A percentile compares a stretch with the other conserved stretches of the same genome.
Conservation (phyloP, 2,329 filamentous ascomycete species). For the Periconia macrospinosa region DNA sequence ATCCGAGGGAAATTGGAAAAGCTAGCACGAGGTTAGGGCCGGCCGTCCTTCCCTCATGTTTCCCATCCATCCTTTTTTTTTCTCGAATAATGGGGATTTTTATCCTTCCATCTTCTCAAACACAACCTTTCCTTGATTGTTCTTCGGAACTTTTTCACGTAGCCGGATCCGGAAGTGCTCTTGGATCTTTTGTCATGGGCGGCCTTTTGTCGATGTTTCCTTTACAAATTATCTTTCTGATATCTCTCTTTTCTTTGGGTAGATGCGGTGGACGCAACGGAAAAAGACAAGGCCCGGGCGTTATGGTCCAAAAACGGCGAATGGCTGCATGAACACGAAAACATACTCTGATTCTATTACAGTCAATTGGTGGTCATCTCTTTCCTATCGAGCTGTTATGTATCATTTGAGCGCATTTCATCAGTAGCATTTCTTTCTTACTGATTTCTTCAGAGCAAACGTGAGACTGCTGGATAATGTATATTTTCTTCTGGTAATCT, state of each 20-base stretch:
- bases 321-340: no score
- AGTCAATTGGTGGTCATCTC: no score
- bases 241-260: background rate
- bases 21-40: constrained; percentile 37
- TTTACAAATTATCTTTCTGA: background rate
- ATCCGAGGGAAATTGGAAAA: constrained; percentile 57
- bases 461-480: no score
- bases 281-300: no score
- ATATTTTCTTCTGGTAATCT: no score
- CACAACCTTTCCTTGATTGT: constrained; percentile 17
- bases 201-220: background rate
- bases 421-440: no score
- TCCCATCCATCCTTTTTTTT: background rate
- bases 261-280: no score
- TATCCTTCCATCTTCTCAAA: background rate
- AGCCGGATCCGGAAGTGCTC: constrained; percentile 17
- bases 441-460: no score
- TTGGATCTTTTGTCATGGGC: constrained; percentile 12
- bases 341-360: no score
- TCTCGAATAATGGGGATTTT: background rate
- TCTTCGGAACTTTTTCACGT: constrained; percentile 17
- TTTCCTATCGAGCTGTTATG: no score
- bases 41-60: constrained; percentile 6
- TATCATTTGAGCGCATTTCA: no score
- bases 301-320: no score